Conservation (phyloP, 257 asterid genomes). For the Euphrasia confusa region DNA sequence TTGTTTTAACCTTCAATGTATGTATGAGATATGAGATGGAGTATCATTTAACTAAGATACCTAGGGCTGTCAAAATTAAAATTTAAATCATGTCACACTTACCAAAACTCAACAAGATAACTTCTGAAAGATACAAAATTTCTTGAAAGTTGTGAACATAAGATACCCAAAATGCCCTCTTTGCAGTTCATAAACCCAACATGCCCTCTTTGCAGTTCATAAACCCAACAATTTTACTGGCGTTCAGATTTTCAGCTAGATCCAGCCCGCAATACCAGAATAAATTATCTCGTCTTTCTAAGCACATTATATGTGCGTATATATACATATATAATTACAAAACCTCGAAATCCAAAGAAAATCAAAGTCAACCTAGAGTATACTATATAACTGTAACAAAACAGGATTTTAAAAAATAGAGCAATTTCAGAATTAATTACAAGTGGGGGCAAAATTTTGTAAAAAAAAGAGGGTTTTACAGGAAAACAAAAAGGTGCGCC, state of each 20-base stretch:
- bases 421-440: not conserved
- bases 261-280: not conserved
- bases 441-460: not conserved
- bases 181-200: not conserved
- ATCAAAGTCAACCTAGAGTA: not conserved
- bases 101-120: not conserved
- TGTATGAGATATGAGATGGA: not conserved
- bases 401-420: slow-evolving; percentile 2
- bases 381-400: not conserved
- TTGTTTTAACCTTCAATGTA: not conserved
- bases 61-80: not conserved
- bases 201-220: not conserved
- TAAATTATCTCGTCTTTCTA: not conserved
- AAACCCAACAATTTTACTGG: not conserved
- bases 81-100: not conserved
- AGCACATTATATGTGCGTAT: not conserved
- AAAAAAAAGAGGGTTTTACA: not conserved
- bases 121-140: not conserved
- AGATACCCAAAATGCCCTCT: not conserved
- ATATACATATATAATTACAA: not conserved
- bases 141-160: not conserved
- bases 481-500: not conserved
- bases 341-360: slow-evolving; percentile 12
- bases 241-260: not conserved
- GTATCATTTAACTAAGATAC: slow-evolving; percentile 5